A percentile compares a stretch with the other conserved stretches of the same genome.
Conservation (phyloP, 305 asterid genomes). For the Withania somnifera region DNA sequence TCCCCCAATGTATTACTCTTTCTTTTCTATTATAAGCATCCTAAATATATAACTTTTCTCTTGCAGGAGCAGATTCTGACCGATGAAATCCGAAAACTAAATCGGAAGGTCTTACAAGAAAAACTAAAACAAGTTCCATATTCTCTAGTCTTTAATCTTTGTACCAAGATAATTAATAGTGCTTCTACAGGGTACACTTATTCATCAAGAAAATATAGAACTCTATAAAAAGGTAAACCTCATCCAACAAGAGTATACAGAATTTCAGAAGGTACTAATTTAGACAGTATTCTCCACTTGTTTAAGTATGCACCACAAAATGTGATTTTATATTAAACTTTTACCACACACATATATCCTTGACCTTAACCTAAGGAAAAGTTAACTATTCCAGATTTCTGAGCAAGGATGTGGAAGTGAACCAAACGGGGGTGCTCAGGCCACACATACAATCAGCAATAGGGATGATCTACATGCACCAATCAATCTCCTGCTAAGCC, state of each 20-base stretch:
- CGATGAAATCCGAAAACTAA: constrained; percentile 18
- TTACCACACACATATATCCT: background rate
- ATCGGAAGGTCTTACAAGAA: constrained; percentile 10
- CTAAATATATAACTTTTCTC: background rate
- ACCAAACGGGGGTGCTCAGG: constrained; percentile 7
- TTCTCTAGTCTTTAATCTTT: background rate
- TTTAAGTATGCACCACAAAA: background rate
- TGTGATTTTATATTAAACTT: background rate
- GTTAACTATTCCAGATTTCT: constrained; percentile 22
- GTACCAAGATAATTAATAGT: background rate
- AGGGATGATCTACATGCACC: constrained; percentile 14
- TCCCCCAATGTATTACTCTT: background rate
- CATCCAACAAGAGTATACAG: constrained; percentile 35
- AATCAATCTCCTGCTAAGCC: constrained; percentile 43
- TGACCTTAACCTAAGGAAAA: background rate
- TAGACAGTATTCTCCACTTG: background rate
- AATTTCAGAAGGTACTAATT: constrained; percentile 32
- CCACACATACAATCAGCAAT: constrained; percentile 9
- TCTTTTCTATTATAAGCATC: background rate
- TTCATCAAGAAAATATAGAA: constrained; percentile 55
- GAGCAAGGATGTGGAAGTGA: constrained; percentile 16
- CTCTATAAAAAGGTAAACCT: constrained; percentile 41
- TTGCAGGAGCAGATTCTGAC: constrained; percentile 15
- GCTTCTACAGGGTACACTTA: constrained; percentile 34
- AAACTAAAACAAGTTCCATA: background rate